These are phyloP conservation scores for Nigrospora oryzae DNA, from an alignment of 2,329 filamentous ascomycete species.

Conservation along the genomic window DNA sequence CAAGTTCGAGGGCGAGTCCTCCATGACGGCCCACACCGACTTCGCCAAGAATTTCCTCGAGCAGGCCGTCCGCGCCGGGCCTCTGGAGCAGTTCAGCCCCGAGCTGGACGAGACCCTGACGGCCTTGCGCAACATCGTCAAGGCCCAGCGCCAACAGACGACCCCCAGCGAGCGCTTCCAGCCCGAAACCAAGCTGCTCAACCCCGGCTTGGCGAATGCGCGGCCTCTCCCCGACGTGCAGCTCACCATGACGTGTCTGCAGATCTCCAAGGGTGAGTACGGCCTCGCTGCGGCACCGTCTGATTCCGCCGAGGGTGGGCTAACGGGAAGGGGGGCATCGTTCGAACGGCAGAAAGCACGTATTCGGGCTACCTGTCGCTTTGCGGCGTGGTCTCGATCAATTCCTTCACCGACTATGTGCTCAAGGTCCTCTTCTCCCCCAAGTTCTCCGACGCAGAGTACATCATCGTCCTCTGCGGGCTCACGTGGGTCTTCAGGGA, in stretches of 20 bases:
- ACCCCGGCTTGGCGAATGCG: background rate
- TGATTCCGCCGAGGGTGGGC: too few species aligned
- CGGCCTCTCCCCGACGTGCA: background rate
- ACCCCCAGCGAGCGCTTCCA: background rate
- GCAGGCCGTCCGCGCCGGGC: slow-evolving; percentile 35
- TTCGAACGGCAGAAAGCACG: background rate
- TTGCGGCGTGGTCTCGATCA: background rate
- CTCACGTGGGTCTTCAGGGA: slow-evolving; percentile 31
- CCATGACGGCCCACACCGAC: slow-evolving; percentile 37
- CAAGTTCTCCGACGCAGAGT: slow-evolving; percentile 11
- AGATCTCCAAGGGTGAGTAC: slow-evolving; percentile 1
- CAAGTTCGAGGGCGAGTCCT: slow-evolving; percentile 39
- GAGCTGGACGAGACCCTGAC: slow-evolving; percentile 38
- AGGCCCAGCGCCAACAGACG: background rate
- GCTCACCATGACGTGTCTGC: slow-evolving; percentile 1
- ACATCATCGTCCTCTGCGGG: slow-evolving; percentile 35
- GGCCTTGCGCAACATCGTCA: slow-evolving; percentile 39
- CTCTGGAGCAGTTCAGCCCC: slow-evolving; percentile 31
- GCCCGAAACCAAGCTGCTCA: background rate
- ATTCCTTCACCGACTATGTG: background rate
- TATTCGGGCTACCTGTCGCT: background rate
- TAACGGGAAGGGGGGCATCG: too few species aligned
- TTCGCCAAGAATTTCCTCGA: slow-evolving; percentile 46
- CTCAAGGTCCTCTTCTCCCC: background rate
- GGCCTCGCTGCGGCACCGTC: too few species aligned